phyloP scores from a whole-genome alignment of 495 filamentous ascomycete species.

The Penicillium herquei region DNA sequence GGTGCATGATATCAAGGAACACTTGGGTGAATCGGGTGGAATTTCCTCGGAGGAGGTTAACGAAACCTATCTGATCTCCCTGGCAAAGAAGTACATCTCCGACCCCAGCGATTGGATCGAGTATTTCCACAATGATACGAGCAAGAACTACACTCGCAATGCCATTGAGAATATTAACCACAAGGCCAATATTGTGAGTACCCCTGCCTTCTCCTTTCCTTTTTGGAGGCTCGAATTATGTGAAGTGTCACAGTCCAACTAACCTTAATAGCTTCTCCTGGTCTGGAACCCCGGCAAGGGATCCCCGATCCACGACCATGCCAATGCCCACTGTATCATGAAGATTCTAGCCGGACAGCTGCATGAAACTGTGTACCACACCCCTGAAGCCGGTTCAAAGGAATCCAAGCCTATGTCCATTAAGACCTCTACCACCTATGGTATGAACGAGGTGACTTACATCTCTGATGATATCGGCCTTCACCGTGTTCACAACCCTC shows the following conservation, averaged over 20 bases:
- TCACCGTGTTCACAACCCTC: constrained; percentile 75
- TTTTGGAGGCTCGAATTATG: neutral
- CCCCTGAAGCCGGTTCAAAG: constrained; percentile 47
- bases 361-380: constrained; percentile 71
- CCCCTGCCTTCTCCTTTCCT: neutral
- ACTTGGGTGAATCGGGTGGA: constrained; percentile 27
- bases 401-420: constrained; percentile 20
- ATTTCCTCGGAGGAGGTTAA: constrained; percentile 32
- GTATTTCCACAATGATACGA: constrained; percentile 33
- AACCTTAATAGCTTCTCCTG: constrained; percentile 61
- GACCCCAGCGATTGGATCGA: constrained; percentile 34
- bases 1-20: constrained; percentile 29
- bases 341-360: constrained; percentile 56
- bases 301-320: constrained; percentile 82
- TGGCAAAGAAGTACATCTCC: constrained; percentile 31
- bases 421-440: constrained; percentile 28
- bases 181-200: constrained; percentile 34
- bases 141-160: constrained; percentile 41
- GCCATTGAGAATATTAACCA: constrained; percentile 38
- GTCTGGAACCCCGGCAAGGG: constrained; percentile 86
- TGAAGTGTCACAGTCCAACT: neutral
- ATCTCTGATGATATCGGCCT: constrained; percentile 80
- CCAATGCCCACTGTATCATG: constrained; percentile 73
- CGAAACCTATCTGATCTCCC: constrained; percentile 27
- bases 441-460: constrained; percentile 66